Base-by-base conservation (phyloP, 352 stramenopile species). In the Phytophthora cajani region DNA sequence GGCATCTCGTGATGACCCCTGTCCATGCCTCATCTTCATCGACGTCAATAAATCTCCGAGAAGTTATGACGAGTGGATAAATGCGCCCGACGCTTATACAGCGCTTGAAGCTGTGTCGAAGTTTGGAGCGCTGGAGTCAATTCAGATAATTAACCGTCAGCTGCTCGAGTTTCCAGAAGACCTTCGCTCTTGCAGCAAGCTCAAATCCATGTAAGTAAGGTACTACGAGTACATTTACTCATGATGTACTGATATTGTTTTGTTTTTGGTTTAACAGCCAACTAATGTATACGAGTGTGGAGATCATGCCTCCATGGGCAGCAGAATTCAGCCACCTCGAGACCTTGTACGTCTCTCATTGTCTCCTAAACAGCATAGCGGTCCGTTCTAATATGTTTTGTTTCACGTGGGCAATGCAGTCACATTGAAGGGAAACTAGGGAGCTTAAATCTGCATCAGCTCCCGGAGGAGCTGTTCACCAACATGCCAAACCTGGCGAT, bases 131-230 rank as follows among this genome's bases (percentile, higher is more conserved):
- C 14, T 79, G 25, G 30, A 63, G 16, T 67, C 58, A 5, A 47
- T 80, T 7, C 61, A 80, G 16, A 46, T 78, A 33, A 75, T 75
- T 14, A 80, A 75, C 66, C 70, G 58, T 1, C 52, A 63, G 5
- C 42, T 75, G 4, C 16, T 40, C 1, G 33, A 62, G 10, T 62
- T 62, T 40, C 70, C 70, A 7, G 53, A 73, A 12, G 47, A 67
- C 10, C 54, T 77, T 44, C 40, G 30, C 5, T 49, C 17, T 2
- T 75, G 73, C 32, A 58, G 11, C 3, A 49, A 64, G 0, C 52
- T 79, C 16, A 62, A 59, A n/a, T 30, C 63, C 23, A 66, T 78
- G 65, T 74, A 57, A 38, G 65, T 70, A 7, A 30, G 27, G 27
- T 7, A 30, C 5, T 30, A 30, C 27, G 27, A 30, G 27, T 30